phyloP scores from a whole-genome alignment of 139 green algal genomes.

The Chlorella sp. region DNA sequence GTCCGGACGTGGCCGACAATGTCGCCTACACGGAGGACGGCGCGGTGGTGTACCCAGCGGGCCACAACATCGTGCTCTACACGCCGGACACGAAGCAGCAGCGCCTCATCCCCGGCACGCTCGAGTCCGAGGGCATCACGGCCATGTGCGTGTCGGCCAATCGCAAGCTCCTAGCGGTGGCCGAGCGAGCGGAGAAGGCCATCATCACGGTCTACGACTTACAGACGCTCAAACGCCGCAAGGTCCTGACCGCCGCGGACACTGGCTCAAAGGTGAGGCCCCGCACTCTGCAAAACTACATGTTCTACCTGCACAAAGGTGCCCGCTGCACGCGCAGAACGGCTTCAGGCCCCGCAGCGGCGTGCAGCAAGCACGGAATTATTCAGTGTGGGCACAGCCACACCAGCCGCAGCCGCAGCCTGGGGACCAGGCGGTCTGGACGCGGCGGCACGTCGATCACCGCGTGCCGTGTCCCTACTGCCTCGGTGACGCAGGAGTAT shows the following conservation, averaged over 20 bases:
- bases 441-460: too few relatives aligned
- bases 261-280: slow-evolving; percentile 58
- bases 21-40: slow-evolving; percentile 72
- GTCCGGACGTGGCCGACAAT: slow-evolving; percentile 56
- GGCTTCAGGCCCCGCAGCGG: not conserved
- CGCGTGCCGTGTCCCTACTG: not conserved
- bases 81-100: slow-evolving; percentile 56
- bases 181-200: slow-evolving; percentile 68
- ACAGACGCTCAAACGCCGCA: slow-evolving; percentile 79
- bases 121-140: slow-evolving; percentile 68
- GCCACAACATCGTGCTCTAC: slow-evolving; percentile 74
- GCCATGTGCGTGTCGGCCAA: slow-evolving; percentile 64
- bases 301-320: not conserved
- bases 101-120: slow-evolving; percentile 54
- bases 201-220: slow-evolving; percentile 83
- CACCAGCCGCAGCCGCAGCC: too few relatives aligned
- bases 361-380: too few relatives aligned
- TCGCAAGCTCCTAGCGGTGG: slow-evolving; percentile 70
- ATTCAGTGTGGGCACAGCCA: too few relatives aligned
- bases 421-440: too few relatives aligned
- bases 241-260: slow-evolving; percentile 65
- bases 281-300: not conserved
- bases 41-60: slow-evolving; percentile 67
- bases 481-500: slow-evolving; percentile 65
- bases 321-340: not conserved